Evolutionary conservation across 192 early-diverging fungal species (phyloP).

Genomic region (Rhizoclosmatium globosum): DNA sequence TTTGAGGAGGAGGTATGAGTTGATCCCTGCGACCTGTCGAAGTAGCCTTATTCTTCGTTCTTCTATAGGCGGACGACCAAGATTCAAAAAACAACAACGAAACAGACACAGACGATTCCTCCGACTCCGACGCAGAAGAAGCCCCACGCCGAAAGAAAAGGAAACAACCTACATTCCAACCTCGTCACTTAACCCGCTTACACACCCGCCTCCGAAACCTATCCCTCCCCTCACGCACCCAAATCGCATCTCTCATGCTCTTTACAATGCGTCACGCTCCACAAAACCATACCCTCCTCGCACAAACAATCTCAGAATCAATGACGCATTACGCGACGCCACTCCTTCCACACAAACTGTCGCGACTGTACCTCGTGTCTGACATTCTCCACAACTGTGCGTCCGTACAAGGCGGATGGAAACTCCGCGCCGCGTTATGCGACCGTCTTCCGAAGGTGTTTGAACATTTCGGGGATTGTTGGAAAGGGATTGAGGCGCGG

Average conservation of each 20-base stretch:
- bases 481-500: constrained; percentile 72
- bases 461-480: constrained; percentile 71
- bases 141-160: background rate
- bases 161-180: constrained; percentile 9
- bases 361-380: constrained; percentile 83
- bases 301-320: constrained; percentile 69
- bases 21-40: background rate
- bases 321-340: constrained; percentile 66
- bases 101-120: constrained; percentile 29
- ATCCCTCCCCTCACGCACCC: constrained; percentile 46
- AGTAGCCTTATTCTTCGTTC: background rate
- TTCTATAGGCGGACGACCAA: constrained; percentile 15
- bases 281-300: constrained; percentile 56
- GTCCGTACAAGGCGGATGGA: constrained; percentile 84
- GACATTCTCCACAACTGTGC: constrained; percentile 88
- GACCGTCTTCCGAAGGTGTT: constrained; percentile 69
- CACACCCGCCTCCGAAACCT: constrained; percentile 48
- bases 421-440: constrained; percentile 77
- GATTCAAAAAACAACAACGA: constrained; percentile 14
- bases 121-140: constrained; percentile 47
- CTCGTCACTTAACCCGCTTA: constrained; percentile 11
- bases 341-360: constrained; percentile 68
- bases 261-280: constrained; percentile 82
- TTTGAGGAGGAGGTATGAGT: constrained; percentile 70
- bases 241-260: constrained; percentile 82